Base-by-base conservation (phyloP, 306 rosid genomes). In the Lablab purpureus region DNA sequence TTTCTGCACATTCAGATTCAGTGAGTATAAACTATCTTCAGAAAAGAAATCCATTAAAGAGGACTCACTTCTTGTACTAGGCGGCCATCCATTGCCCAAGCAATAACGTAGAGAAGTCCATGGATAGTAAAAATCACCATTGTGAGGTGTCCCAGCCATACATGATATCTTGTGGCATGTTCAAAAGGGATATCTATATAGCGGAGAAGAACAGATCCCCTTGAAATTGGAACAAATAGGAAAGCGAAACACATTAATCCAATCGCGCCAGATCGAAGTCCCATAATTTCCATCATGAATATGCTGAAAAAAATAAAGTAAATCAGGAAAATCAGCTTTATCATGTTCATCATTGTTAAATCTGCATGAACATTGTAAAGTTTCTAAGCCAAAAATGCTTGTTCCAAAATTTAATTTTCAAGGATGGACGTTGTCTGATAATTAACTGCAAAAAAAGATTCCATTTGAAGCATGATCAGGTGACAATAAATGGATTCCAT, bases 131-230 rank as follows among this genome's bases (percentile, higher is more conserved):
- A 94, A 41, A 94, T 28, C 75, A 78, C 79, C 99, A 94, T 94
- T n/a, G 97, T 92, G 54, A 94, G 95, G 83, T 94, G 99, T 76
- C 99, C 99, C 71, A 92, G 85, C 99, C 99, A 94, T 5, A 94
- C 97, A 81, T 94, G 99, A 80, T 94, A 94, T 75, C 52, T 88
- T 25, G 97, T 78, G 40, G 99, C 99, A 30, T 92, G 97, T 85
- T 94, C 99, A 17, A 92, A 91, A 11, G 99, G 99, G 81, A 94
- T 90, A 75, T 91, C 90, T 75, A 87, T 84, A 5, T 86, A 81
- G 55, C 93, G 93, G 51, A 94, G 94, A 88, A 94, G 97, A 84
- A 88, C 89, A 21, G 99, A 94, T 83, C 99, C 99, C 81, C 99
- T 86, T 43, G 99, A 76, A 52, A 94, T 76, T 12, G 99, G 99